Evolutionary conservation across 208 protist species (phyloP).

Genomic region (Trypanosoma theileri): DNA sequence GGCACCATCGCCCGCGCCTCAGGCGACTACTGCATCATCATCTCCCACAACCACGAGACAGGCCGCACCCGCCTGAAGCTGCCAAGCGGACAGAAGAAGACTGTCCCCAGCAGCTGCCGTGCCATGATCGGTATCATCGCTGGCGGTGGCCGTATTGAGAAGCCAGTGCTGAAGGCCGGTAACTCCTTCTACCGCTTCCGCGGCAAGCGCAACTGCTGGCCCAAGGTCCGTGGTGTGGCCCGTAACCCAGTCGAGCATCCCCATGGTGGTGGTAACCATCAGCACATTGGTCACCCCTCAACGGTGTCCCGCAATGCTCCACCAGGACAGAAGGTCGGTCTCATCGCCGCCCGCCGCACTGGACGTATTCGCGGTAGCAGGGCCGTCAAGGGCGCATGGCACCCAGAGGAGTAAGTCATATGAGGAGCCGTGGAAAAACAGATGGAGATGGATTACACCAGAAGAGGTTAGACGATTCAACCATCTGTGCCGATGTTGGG

Average conservation of each 20-base stretch:
- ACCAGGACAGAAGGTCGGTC: constrained; percentile 98
- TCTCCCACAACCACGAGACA: constrained; percentile 97
- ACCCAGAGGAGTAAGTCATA: constrained; percentile 77
- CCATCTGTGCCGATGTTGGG: too few species aligned
- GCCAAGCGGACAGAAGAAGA: constrained; percentile 98
- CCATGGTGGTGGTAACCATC: constrained; percentile 99
- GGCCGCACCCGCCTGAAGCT: constrained; percentile 97
- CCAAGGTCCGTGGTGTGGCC: constrained; percentile 97
- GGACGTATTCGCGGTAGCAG: constrained; percentile 94
- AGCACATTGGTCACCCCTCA: constrained; percentile 99
- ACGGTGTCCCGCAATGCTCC: constrained; percentile 91
- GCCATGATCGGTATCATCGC: constrained; percentile 98
- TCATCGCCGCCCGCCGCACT: constrained; percentile 99
- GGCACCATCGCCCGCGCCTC: constrained; percentile 94
- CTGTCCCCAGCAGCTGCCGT: constrained; percentile 90
- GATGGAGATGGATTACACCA: not conserved
- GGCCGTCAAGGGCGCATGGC: constrained; percentile 86
- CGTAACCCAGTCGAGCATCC: constrained; percentile 99
- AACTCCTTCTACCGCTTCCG: constrained; percentile 98
- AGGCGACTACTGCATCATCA: constrained; percentile 97
- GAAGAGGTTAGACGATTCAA: not conserved
- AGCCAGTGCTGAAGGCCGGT: constrained; percentile 99
- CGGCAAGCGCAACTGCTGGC: constrained; percentile 99
- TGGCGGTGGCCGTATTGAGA: constrained; percentile 99
- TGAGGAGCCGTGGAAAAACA: constrained; percentile 56